Conservation (phyloP, 2,329 filamentous ascomycete genomes). For the Trichoderma semiorbis region DNA sequence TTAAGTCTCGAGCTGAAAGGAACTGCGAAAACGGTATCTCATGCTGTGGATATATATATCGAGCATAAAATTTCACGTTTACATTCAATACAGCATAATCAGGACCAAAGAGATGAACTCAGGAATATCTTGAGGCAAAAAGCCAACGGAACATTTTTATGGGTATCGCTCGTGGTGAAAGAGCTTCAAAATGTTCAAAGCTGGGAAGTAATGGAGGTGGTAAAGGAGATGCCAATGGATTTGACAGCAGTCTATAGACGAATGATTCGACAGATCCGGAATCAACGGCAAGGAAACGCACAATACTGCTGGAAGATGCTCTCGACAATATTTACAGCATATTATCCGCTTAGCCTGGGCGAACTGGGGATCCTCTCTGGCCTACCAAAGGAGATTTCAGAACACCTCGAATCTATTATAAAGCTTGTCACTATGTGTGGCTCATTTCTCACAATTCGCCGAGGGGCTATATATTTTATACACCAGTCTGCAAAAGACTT, state of each 20-base stretch:
- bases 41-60: neutral
- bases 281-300: neutral
- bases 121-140: neutral
- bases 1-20: neutral
- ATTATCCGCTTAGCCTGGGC: neutral
- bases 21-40: neutral
- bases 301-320: neutral
- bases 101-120: neutral
- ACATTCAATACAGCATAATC: neutral
- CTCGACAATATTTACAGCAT: neutral
- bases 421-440: conserved; percentile 29
- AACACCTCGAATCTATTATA: neutral
- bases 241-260: neutral
- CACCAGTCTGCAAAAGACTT: conserved; percentile 44
- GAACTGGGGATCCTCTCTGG: neutral
- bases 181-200: neutral
- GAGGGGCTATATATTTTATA: conserved; percentile 34
- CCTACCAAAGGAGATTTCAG: neutral
- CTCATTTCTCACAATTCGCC: conserved; percentile 34
- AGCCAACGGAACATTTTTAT: neutral
- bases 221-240: neutral
- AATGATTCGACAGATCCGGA: neutral
- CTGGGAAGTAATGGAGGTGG: neutral
- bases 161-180: neutral
- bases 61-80: neutral